Conservation (phyloP, 208 protist genomes). For the Leishmania aethiopica region DNA sequence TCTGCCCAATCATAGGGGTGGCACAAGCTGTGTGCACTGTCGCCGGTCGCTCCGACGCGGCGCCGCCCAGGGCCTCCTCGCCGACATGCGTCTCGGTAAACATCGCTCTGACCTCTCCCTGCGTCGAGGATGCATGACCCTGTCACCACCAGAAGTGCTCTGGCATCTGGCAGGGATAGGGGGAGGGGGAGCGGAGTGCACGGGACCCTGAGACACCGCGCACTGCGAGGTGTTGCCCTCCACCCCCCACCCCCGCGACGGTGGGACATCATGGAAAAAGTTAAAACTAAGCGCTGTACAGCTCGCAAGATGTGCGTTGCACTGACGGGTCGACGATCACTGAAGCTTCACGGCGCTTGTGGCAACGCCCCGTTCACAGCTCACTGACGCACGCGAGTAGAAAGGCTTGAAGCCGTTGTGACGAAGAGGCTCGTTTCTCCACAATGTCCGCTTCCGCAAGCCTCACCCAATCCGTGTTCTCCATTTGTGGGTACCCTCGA, state of each 20-base stretch:
- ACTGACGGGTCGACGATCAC: background rate
- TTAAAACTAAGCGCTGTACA: background rate
- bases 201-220: background rate
- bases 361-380: background rate
- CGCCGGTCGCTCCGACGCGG: background rate
- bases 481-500: background rate
- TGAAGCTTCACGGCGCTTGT: background rate
- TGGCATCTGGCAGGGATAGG: background rate
- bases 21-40: background rate
- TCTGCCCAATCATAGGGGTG: background rate
- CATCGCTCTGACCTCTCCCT: background rate
- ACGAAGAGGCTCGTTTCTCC: too few relatives aligned
- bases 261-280: background rate
- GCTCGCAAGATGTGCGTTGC: background rate
- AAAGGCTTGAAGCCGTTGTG: background rate
- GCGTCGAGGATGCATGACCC: background rate
- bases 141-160: background rate
- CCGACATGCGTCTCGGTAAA: background rate
- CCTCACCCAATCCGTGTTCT: background rate
- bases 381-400: background rate
- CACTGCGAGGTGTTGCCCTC: background rate
- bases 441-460: background rate
- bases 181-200: background rate
- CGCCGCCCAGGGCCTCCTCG: background rate
- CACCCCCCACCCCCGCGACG: too few relatives aligned